These are phyloP conservation scores for Rhizoclosmatium globosum DNA, from an alignment of 192 early-diverging fungal genomes.

Conservation along the genomic window DNA sequence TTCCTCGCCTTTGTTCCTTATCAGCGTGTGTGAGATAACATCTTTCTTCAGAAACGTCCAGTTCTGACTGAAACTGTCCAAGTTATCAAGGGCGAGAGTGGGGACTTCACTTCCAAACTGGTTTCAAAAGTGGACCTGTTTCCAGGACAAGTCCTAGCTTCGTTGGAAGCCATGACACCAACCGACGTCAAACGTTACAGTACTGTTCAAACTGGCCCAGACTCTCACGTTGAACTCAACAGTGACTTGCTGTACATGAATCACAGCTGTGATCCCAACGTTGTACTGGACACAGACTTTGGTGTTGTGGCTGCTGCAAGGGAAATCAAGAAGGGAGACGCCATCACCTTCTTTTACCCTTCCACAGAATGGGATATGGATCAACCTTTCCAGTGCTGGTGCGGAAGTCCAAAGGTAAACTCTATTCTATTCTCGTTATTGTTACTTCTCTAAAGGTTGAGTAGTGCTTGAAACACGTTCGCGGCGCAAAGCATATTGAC, in stretches of 20 bases:
- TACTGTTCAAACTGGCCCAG: constrained; percentile 36
- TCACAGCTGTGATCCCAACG: constrained; percentile 46
- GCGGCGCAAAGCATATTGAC: constrained; percentile 37
- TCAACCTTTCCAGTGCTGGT: constrained; percentile 60
- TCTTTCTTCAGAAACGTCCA: neutral
- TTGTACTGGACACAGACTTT: constrained; percentile 37
- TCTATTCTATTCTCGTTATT: neutral
- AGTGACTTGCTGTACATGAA: constrained; percentile 45
- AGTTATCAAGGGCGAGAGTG: constrained; percentile 7
- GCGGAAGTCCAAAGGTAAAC: constrained; percentile 42
- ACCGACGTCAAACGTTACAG: constrained; percentile 32
- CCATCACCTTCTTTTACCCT: constrained; percentile 59
- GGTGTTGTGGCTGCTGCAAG: constrained; percentile 32
- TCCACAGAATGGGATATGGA: constrained; percentile 59
- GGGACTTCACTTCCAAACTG: constrained; percentile 17
- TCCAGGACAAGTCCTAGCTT: constrained; percentile 37
- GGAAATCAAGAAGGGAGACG: constrained; percentile 46
- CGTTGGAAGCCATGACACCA: constrained; percentile 21
- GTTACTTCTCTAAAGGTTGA: neutral
- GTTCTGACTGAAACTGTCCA: neutral
- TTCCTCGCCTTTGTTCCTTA: no score
- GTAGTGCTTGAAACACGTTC: constrained; percentile 31
- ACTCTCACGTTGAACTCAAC: constrained; percentile 42
- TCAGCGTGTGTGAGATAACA: no score
- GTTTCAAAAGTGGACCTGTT: constrained; percentile 15